Evolutionary conservation across 2,329 filamentous ascomycete species (phyloP).

Genomic region (Pezizomycotina sp.): DNA sequence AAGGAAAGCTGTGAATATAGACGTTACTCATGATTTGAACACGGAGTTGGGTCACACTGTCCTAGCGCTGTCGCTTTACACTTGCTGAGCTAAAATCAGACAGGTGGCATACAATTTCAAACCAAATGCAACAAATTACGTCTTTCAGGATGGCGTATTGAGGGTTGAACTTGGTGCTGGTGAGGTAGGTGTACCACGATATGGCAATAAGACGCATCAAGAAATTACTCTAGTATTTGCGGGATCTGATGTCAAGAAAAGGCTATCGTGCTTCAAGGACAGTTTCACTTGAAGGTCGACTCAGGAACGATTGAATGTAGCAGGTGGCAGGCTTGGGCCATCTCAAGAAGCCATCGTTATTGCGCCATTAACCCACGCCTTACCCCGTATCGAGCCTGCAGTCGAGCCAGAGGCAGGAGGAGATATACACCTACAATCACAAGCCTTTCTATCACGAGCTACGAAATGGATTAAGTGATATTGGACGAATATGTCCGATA

Average conservation of each 20-base stretch:
- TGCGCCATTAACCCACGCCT: slow-evolving; percentile 51
- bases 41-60: too few relatives aligned
- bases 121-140: slow-evolving; percentile 21
- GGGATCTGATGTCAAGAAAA: slow-evolving; percentile 26
- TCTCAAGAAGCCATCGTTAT: slow-evolving; percentile 39
- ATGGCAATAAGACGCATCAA: not conserved
- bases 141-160: slow-evolving; percentile 4
- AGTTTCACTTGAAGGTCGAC: slow-evolving; percentile 46
- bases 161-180: slow-evolving; percentile 19
- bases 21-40: too few relatives aligned
- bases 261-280: slow-evolving; percentile 49
- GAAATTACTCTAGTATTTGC: slow-evolving; percentile 1
- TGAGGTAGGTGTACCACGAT: slow-evolving; percentile 14
- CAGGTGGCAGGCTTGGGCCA: slow-evolving; percentile 44
- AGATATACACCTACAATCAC: slow-evolving; percentile 29
- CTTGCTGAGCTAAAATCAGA: slow-evolving; percentile 21
- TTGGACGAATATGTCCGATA: slow-evolving; percentile 47
- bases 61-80: too few relatives aligned
- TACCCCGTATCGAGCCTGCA: slow-evolving; percentile 46
- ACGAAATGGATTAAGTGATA: slow-evolving; percentile 34
- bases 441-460: slow-evolving; percentile 41
- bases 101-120: slow-evolving; percentile 14
- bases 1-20: too few relatives aligned
- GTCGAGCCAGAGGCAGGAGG: slow-evolving; percentile 15
- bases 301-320: slow-evolving; percentile 48